Base-by-base conservation (phyloP, 306 rosid genomes). In the Comarum palustre region DNA sequence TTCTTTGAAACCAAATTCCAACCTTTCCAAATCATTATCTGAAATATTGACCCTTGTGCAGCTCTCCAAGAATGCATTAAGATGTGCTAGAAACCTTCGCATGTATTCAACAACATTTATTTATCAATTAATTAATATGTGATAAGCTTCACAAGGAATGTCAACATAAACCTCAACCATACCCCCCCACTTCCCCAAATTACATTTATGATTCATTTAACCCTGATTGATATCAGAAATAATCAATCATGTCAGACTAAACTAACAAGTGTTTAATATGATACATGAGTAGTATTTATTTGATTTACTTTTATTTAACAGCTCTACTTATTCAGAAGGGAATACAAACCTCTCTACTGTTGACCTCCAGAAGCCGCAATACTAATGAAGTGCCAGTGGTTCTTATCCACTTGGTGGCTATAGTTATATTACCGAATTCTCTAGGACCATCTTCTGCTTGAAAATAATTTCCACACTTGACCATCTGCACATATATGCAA, bases 381-480 rank as follows among this genome's bases (percentile, higher is more conserved):
- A 81, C 84, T 65, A 94, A 64, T 31, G 92, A 86, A 78, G 90
- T 81, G 50, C 82, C 84, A 36, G 92, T 87, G 65, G 86, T 52
- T 77, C 74, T 84, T 68, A 61, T 67, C 97, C 97, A 91, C 84
- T 94, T 88, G 74, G 90, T 69, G 69, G 62, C n/a, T 38, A 88
- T 72, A 59, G 82, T 78, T 73, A 91, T 82, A 83, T 91, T 87
- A 60, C 99, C 96, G 60, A 90, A 85, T 71, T 89, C 96, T 79
- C 96, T 88, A 42, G 97, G 90, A 68, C 97, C 63, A 58, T 60
- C 89, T 84, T 94, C 97, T 24, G 96, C 86, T 82, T 87, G 96
- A 80, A 85, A 94, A 78, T 94, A 94, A 84, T 94, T 93, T 72
- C 95, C 97, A 80, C 99, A 94, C 68, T 93, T 91, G 7, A 83